Evolutionary conservation across 108 stramenopile species (phyloP).

Genomic region (Pseudonitzschia multistriata): DNA sequence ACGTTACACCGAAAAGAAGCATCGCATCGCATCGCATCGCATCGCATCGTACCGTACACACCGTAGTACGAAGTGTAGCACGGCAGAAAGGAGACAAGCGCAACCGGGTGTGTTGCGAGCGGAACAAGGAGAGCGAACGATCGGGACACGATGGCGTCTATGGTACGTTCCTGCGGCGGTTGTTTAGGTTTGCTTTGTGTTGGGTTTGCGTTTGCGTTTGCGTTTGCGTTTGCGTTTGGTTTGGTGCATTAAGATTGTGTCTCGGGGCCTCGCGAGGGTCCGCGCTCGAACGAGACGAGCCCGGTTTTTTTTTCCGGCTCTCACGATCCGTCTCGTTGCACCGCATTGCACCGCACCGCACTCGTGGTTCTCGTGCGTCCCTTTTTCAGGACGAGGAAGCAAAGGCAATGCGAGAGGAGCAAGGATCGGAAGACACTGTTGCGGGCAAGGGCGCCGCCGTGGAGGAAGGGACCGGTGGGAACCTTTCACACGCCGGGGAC

Average conservation of each 20-base stretch:
- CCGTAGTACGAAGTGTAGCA: too few relatives aligned
- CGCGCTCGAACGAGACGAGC: too few relatives aligned
- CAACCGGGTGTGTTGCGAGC: not conserved
- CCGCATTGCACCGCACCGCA: not conserved
- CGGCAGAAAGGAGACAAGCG: not conserved
- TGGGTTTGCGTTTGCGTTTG: too few relatives aligned
- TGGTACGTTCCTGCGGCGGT: not conserved
- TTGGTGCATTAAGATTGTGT: not conserved
- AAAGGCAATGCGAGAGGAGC: not conserved
- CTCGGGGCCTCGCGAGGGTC: too few relatives aligned
- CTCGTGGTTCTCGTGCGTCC: not conserved
- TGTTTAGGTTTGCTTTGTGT: too few relatives aligned
- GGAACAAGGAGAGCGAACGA: not conserved
- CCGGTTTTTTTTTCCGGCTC: too few relatives aligned
- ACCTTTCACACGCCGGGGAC: too few relatives aligned
- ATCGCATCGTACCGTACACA: too few relatives aligned
- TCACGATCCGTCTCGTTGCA: too few relatives aligned
- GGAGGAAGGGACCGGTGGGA: not conserved
- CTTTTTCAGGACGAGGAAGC: not conserved
- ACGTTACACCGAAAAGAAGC: not conserved
- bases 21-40: too few relatives aligned
- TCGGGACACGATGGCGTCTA: slow-evolving; percentile 6
- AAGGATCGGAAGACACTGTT: not conserved
- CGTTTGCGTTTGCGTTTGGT: too few relatives aligned
- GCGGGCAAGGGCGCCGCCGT: not conserved